Conservation (phyloP, 306 rosid species). For the Quercus gilva region DNA sequence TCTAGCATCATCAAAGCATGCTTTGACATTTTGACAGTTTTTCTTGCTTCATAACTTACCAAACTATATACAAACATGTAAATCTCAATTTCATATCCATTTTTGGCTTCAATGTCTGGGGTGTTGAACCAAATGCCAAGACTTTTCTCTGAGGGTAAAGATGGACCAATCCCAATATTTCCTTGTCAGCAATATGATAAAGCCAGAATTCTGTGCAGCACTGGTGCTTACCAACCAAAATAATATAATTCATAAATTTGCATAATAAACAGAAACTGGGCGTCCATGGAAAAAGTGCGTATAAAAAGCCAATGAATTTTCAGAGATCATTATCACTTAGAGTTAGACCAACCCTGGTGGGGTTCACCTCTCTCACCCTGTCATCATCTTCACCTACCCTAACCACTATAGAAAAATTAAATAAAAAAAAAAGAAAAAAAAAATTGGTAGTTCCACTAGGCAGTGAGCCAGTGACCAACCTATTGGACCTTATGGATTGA, state of each 20-base stretch:
- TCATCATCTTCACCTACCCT: conserved; percentile 58
- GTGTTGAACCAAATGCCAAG: conserved; percentile 32
- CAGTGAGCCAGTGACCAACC: neutral
- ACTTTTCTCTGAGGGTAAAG: conserved; percentile 13
- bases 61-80: too few species aligned
- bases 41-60: neutral
- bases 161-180: neutral
- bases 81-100: too few species aligned
- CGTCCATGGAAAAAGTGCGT: neutral
- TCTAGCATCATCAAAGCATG: neutral
- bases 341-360: conserved; percentile 23
- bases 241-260: too few species aligned
- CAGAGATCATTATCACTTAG: neutral
- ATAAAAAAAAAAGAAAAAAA: neutral
- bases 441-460: too few species aligned
- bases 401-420: conserved; percentile 31
- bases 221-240: conserved; percentile 15
- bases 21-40: neutral
- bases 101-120: neutral
- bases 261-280: too few species aligned
- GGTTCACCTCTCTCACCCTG: conserved; percentile 29
- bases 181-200: neutral
- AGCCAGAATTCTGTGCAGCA: conserved; percentile 32
- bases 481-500: neutral
- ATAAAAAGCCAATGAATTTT: neutral